Evolutionary conservation across 805 yeast species (phyloP).

Genomic region (Nakazawaea holstii): DNA sequence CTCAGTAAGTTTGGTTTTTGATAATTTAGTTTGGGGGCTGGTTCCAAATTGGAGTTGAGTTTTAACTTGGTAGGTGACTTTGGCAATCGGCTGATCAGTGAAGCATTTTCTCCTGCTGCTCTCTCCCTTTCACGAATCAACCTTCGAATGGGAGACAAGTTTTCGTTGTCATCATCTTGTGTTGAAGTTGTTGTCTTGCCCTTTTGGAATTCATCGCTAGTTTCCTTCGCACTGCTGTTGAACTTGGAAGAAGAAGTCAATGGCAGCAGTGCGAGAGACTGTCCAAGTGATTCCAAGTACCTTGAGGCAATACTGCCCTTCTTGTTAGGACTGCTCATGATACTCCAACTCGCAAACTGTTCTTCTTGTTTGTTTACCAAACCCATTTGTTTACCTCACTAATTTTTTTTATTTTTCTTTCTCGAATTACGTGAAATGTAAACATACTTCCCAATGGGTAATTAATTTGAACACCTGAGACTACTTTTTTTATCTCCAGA

Average conservation of each 20-base stretch:
- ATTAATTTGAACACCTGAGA: too few relatives aligned
- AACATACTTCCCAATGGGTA: too few relatives aligned
- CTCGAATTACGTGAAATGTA: too few relatives aligned
- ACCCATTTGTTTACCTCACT: background rate
- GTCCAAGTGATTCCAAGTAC: conserved; percentile 24
- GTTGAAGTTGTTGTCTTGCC: background rate
- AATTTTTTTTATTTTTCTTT: too few relatives aligned
- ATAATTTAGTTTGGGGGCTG: conserved; percentile 4
- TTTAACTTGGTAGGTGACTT: conserved; percentile 5
- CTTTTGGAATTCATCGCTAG: background rate
- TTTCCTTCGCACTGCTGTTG: conserved; percentile 2
- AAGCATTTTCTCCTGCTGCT: conserved; percentile 23
- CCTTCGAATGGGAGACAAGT: conserved; percentile 25
- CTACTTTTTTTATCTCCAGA: too few relatives aligned
- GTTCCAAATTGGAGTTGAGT: background rate
- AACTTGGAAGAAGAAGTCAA: conserved; percentile 12
- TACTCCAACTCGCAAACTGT: background rate
- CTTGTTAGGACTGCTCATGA: background rate
- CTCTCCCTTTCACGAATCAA: conserved; percentile 27
- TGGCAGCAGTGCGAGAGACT: conserved; percentile 23
- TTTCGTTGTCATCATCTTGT: background rate
- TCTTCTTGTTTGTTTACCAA: background rate
- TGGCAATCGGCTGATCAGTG: conserved; percentile 18
- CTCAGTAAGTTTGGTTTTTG: conserved; percentile 4
- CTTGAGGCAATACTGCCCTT: conserved; percentile 15